Base-by-base conservation (phyloP, 1,284 basidiomycete genomes). In the Papiliotrema laurentii region DNA sequence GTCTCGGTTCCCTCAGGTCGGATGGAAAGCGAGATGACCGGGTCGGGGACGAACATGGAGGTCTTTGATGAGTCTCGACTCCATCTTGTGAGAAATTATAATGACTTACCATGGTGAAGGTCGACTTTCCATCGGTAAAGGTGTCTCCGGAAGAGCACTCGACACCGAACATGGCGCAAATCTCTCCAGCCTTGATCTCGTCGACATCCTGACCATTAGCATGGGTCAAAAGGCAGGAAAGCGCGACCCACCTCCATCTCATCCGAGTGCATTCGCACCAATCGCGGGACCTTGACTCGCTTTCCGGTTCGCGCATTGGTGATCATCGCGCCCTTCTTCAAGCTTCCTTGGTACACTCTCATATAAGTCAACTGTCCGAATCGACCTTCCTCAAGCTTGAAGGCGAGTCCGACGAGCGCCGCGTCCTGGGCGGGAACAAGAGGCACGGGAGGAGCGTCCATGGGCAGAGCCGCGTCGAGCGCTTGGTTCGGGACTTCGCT, bases 341-440 rank as follows among this genome's bases (percentile, higher is more conserved):
- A 75, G 41, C 83, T 87, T 26, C 96, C 96, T 73, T 97, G 93
- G 72, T 98, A 99, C 43, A 99, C 89, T n/a, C 96, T 81, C 83
- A 99, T 92, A 75, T 99, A 99, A 0, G 96, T 98, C 66, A 99
- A 77, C 75, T 99, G 96, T 14, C 96, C 96, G 69, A 89, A 99
- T 25, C 89, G 81, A 22, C 94, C 92, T 76, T 99, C 96, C 72
- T 98, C 96, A 39, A 99, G 81, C 78, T 99, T 99, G 82, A 99
- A 99, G 9, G 96, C 96, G 39, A 98, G 78, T 19, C 89, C 92
- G 55, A 98, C 89, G 35, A 98, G 79, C 1, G 93, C 89, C 0
- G 91, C 93, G 18, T 84, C 80, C 0, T 84, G 80, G 18, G 89
- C 89, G 22, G 92, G 89, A 11, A 80, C 78, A 24, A 96, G 81